phyloP scores from a whole-genome alignment of 345 rosid species.

The Euphorbia peplus region DNA sequence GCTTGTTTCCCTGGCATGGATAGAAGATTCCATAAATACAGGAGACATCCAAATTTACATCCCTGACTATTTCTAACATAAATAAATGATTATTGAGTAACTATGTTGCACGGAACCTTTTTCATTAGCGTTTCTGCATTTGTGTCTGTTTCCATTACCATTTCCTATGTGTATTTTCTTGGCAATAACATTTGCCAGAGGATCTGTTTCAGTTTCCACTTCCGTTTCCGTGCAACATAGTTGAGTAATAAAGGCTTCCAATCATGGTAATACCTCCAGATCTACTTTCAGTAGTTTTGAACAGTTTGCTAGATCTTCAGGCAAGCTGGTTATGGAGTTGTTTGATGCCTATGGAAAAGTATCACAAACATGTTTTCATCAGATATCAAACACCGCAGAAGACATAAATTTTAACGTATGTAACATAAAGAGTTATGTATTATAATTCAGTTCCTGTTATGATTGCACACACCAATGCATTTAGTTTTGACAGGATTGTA shows the following conservation, averaged over 20 bases:
- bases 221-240: too few species aligned
- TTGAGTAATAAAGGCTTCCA: background rate
- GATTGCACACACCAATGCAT: background rate
- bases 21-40: conserved; percentile 16
- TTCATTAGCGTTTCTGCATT: too few species aligned
- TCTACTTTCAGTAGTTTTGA: conserved; percentile 69
- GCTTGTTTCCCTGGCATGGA: conserved; percentile 75
- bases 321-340: conserved; percentile 58
- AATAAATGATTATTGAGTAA: too few species aligned
- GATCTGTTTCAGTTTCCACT: too few species aligned
- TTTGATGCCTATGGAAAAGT: conserved; percentile 62
- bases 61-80: background rate
- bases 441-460: background rate
- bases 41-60: conserved; percentile 1
- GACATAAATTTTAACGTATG: background rate
- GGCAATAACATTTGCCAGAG: too few species aligned
- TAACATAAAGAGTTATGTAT: background rate
- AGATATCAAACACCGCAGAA: background rate
- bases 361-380: conserved; percentile 6
- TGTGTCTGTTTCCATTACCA: too few species aligned
- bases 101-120: too few species aligned
- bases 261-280: conserved; percentile 58
- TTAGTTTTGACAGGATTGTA: background rate
- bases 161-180: too few species aligned
- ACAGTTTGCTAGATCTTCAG: conserved; percentile 70